Evolutionary conservation across 1,284 basidiomycete species (phyloP), one percentile per base, ranked within the genome.

Genomic region (Moniliophthora roreri): DNA sequence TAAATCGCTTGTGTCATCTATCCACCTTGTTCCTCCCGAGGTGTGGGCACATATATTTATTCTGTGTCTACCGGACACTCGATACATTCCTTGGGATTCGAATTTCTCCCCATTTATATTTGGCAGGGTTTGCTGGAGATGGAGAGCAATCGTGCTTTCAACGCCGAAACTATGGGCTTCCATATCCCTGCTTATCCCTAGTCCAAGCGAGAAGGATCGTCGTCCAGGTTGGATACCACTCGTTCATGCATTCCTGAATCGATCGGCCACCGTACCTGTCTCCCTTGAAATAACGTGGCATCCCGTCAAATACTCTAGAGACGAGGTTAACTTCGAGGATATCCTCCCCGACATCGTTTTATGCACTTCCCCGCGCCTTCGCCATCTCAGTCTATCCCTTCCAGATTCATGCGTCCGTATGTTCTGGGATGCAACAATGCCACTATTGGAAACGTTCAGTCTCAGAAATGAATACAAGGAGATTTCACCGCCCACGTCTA

Each of bases 101-200:
- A 50, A 51, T 3, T 23, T 52, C 11, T 57, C 63, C 1, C 65
- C 64, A 13, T 49, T 63, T 11, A 57, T 65, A 7, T 55, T 67
- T 18, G 61, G 60, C 20, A 63, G 63, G 28, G 58, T 69, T 3
- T 69, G 61, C 49, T 59, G 54, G 11, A 32, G 50, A 16, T 69
- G 67, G 67, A 62, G 66, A 45, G 57, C 49, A 13, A 46, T 66
- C 16, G 65, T 61, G 8, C 53, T 58, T 18, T 48, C 51, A 24
- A 65, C 66, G 4, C 62, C 63, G 9, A 55, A 58, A 23, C 57
- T 69, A 13, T 69, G 65, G 65, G 58, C 57, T 16, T 55, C 61
- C 2, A 52, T 66, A 32, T 59, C 63, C 10, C 56, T 65, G 15
- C 52, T 52, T 20, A 53, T 52, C 10, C 56, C 51, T 23, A 32